These are phyloP conservation scores for Isoetes engelmannii DNA, from an alignment of 83 land plant genomes.

Conservation along the genomic window DNA sequence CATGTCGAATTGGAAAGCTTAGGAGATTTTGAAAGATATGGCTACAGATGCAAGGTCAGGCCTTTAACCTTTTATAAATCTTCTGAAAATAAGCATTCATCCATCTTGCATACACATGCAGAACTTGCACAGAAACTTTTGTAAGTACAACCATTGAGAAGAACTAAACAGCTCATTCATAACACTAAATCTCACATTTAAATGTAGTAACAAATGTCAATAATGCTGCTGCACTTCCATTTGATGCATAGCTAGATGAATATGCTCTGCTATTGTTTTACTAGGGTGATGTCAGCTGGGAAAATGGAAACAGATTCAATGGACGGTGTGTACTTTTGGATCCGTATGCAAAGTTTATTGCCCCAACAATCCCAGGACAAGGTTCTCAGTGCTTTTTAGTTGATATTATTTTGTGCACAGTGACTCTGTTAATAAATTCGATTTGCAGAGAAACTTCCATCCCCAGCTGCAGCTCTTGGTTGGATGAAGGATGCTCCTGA, in stretches of 20 bases:
- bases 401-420: conserved; percentile 1
- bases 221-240: neutral
- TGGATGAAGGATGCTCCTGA: conserved; percentile 32
- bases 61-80: neutral
- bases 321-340: conserved; percentile 56
- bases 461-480: conserved; percentile 49
- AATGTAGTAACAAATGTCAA: neutral
- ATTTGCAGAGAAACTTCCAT: conserved; percentile 33
- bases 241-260: neutral
- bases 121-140: neutral
- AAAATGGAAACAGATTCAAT: conserved; percentile 39
- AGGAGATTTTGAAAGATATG: conserved; percentile 53
- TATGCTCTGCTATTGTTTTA: conserved; percentile 1
- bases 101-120: neutral
- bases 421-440: neutral
- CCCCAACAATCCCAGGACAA: conserved; percentile 37
- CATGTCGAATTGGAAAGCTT: conserved; percentile 55
- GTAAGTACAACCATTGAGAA: neutral
- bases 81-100: neutral
- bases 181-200: neutral
- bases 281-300: conserved; percentile 42
- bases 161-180: neutral
- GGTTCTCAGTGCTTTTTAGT: conserved; percentile 13
- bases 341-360: conserved; percentile 71
- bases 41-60: conserved; percentile 69